A percentile compares a stretch with the other conserved stretches of the same genome.
Conservation (phyloP, 164 flowering plant species). For the Vitis riparia region DNA sequence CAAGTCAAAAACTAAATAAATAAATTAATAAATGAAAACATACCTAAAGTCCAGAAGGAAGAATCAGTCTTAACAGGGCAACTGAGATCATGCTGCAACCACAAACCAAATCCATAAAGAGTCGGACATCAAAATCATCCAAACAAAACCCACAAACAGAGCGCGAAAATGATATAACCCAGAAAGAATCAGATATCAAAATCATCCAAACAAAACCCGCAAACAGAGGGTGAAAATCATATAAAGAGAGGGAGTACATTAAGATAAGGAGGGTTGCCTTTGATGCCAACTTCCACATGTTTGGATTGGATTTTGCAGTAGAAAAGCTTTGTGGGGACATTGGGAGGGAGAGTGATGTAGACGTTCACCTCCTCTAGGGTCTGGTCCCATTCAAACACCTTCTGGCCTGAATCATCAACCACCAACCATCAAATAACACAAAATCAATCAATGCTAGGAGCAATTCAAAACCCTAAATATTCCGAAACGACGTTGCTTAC, state of each 20-base stretch:
- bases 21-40: no score
- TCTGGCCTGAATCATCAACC: constrained; percentile 49
- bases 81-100: constrained; percentile 69
- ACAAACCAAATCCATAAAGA: constrained; percentile 10
- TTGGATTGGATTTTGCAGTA: constrained; percentile 73
- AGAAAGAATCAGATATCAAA: not conserved
- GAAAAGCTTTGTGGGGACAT: constrained; percentile 71
- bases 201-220: not conserved
- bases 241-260: constrained; percentile 38
- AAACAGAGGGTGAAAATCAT: not conserved
- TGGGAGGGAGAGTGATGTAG: constrained; percentile 80
- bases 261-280: constrained; percentile 88
- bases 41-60: constrained; percentile 93
- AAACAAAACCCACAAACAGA: not conserved
- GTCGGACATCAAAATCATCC: constrained; percentile 2
- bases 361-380: constrained; percentile 90
- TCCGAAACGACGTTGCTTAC: no score
- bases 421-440: no score
- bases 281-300: constrained; percentile 85
- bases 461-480: no score
- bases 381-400: constrained; percentile 97
- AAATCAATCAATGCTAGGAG: no score
- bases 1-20: no score
- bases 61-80: constrained; percentile 82
- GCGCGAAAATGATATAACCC: constrained; percentile 2